phyloP scores from a whole-genome alignment of 2,329 filamentous ascomycete genomes.

The Dactylella cylindrospora region DNA sequence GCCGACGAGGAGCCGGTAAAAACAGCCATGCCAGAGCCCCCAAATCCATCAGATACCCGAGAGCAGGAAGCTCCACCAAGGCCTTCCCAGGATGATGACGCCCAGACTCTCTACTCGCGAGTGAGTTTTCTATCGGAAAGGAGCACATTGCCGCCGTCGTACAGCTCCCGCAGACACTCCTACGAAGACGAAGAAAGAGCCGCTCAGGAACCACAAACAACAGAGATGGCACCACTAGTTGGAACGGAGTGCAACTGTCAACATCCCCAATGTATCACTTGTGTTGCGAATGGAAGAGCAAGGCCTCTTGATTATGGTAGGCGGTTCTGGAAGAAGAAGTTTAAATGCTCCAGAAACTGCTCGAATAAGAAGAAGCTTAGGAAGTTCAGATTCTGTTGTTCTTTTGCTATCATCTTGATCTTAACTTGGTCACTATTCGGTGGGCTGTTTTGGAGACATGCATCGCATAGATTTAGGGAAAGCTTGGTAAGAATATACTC shows the following conservation, averaged over 20 bases:
- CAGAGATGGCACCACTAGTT: conserved; percentile 23
- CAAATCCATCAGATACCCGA: neutral
- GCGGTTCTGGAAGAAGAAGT: conserved; percentile 15
- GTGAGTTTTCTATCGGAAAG: conserved; percentile 41
- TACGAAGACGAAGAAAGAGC: conserved; percentile 30
- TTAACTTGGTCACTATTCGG: conserved; percentile 39
- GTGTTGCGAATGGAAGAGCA: conserved; percentile 28
- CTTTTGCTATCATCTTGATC: conserved; percentile 18
- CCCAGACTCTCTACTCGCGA: conserved; percentile 34
- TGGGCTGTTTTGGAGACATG: conserved; percentile 24
- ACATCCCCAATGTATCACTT: conserved; percentile 37
- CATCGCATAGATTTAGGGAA: conserved; percentile 14
- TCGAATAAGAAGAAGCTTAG: conserved; percentile 25
- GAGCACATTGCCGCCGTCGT: conserved; percentile 40
- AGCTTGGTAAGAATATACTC: conserved; percentile 13
- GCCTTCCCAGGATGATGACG: conserved; percentile 24
- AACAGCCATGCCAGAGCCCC: conserved; percentile 34
- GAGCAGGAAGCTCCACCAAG: neutral
- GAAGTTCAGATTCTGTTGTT: conserved; percentile 41
- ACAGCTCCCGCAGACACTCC: conserved; percentile 36
- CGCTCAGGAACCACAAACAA: neutral
- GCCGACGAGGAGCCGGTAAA: conserved; percentile 37
- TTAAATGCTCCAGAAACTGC: conserved; percentile 33
- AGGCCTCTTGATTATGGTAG: neutral
- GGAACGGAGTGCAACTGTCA: conserved; percentile 24